Evolutionary conservation across 495 filamentous ascomycete species (phyloP), one percentile per base, ranked within the genome.

Genomic region (Bacidia gigantensis): DNA sequence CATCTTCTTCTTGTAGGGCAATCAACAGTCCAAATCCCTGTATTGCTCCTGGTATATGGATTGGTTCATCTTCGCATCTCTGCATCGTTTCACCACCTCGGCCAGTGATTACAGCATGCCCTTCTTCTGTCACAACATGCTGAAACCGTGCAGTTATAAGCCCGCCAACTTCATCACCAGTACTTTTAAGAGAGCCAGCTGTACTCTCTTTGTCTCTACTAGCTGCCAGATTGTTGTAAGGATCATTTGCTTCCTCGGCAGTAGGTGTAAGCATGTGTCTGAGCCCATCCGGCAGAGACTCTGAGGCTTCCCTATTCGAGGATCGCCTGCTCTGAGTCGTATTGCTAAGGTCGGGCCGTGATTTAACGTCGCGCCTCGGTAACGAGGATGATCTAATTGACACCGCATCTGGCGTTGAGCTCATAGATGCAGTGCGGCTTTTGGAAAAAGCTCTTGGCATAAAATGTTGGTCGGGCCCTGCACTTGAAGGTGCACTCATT

Each of bases 11-110:
- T 44, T 79, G 73, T n/a, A 95, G 58, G 0, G 81, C 89, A 21
- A 97, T 57, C 46, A 95, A 67, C 2, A 85, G 67, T 1, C 90
- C 89, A 62, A 95, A 97, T 7, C 76, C 71, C 58, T 96, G 90
- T 1, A 95, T 71, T n/a, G 89, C 87, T 12, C 89, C 89, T 0
- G 90, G 90, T 12, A 87, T 84, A 57, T 88, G 87, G 39, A 95
- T 95, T 0, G 90, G 88, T 58, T 95, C 90, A 64, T 97, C 90
- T 65, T 97, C 90, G 64, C 61, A 64, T 39, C 77, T 66, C 58
- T 89, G 84, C 39, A 90, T 68, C 1, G 67, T 75, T 14, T 79
- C 73, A 2, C 82, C 79, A 50, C 83, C 76, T 49, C 84, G 72
- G 11, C 89, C 89, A 3, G 87, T 90, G 46, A 95, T 82, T 18